These are phyloP conservation scores for Apiospora aurea DNA, from an alignment of 2,329 filamentous ascomycete species.

Conservation along the genomic window DNA sequence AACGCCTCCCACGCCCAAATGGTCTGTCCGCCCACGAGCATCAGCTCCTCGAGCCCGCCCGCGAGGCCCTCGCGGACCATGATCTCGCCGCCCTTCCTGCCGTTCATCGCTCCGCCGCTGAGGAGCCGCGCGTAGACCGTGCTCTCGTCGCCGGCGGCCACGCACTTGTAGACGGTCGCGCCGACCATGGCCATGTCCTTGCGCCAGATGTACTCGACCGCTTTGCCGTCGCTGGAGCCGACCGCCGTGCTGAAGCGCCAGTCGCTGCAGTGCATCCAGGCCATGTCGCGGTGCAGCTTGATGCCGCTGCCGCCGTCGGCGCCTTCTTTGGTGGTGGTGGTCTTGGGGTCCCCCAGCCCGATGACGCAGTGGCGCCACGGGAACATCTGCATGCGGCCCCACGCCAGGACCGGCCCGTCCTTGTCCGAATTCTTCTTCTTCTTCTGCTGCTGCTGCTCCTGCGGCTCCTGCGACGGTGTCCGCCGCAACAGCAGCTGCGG, in stretches of 20 bases:
- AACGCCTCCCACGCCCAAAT: constrained; percentile 27
- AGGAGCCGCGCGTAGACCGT: constrained; percentile 25
- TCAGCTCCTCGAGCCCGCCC: constrained; percentile 21
- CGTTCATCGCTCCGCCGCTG: constrained; percentile 27
- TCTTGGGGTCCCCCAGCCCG: background rate
- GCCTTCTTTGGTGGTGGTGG: background rate
- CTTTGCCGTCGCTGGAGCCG: background rate
- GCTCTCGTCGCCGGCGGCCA: background rate
- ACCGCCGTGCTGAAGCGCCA: constrained; percentile 25
- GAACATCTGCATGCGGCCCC: background rate
- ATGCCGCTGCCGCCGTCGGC: too few relatives aligned
- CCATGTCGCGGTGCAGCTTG: constrained; percentile 27
- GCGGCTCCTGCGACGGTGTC: background rate
- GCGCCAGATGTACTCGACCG: constrained; percentile 26
- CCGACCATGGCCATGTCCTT: constrained; percentile 24
- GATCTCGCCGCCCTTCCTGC: constrained; percentile 27
- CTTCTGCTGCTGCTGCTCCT: too few relatives aligned
- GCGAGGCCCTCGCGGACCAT: constrained; percentile 24
- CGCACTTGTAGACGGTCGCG: constrained; percentile 27
- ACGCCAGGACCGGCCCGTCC: constrained; percentile 8
- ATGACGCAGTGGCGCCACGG: background rate
- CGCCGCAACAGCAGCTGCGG: constrained; percentile 17
- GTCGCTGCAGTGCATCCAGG: constrained; percentile 26
- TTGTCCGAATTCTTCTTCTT: background rate
- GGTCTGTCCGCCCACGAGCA: constrained; percentile 24